Evolutionary conservation across 2,329 filamentous ascomycete species (phyloP).

Genomic region (Fonsecaea pedrosoi): DNA sequence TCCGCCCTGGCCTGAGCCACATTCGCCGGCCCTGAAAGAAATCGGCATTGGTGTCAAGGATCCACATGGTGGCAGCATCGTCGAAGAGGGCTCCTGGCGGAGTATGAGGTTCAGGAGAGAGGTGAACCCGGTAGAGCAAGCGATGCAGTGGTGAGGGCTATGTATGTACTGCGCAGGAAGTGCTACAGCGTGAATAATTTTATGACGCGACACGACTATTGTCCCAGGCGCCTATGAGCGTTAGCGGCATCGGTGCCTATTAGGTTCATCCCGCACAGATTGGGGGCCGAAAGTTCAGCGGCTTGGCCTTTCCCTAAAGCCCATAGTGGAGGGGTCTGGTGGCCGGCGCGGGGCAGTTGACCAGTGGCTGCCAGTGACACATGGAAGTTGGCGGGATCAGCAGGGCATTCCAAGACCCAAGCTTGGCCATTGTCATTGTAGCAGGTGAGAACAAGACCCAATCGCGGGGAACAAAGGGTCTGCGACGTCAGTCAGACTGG

Average conservation of each 20-base stretch:
- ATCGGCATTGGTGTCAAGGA: constrained; percentile 62
- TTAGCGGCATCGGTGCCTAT: constrained; percentile 33
- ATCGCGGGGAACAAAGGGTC: constrained; percentile 20
- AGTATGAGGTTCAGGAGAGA: neutral
- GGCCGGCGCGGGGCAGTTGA: constrained; percentile 18
- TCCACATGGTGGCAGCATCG: constrained; percentile 62
- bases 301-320: neutral
- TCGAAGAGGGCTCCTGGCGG: constrained; percentile 1
- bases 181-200: constrained; percentile 15
- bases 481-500: constrained; percentile 26
- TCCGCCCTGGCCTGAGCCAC: constrained; percentile 86
- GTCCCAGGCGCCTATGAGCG: neutral
- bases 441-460: constrained; percentile 6
- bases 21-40: constrained; percentile 66
- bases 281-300: constrained; percentile 1
- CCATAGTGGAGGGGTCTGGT: neutral
- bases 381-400: constrained; percentile 23
- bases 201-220: constrained; percentile 27
- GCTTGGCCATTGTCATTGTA: constrained; percentile 28
- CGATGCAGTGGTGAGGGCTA: neutral
- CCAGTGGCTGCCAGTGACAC: constrained; percentile 6
- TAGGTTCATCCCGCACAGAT: constrained; percentile 23
- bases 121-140: neutral
- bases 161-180: neutral
- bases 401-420: constrained; percentile 24